Percentiles rank a stretch among this genome's conserved stretches.
phyloP scores from a whole-genome alignment of 1,284 basidiomycete genomes.

The Ganoderma resinaceum region DNA sequence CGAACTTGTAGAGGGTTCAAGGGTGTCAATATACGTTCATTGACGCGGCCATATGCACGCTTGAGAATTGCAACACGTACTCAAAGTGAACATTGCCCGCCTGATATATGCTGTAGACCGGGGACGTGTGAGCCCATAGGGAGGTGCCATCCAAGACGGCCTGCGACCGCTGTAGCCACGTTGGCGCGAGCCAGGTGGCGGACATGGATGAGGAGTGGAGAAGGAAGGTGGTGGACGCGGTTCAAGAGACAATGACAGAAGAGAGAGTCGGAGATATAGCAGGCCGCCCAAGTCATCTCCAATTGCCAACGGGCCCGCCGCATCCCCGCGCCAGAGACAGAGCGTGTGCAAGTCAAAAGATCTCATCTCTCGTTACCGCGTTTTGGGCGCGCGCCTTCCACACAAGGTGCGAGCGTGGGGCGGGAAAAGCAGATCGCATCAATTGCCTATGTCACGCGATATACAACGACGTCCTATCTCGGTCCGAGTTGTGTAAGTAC shows the following conservation, averaged over 20 bases:
- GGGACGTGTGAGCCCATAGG: conserved; percentile 9
- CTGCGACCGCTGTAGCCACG: conserved; percentile 21
- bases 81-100: conserved; percentile 6
- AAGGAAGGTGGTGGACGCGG: neutral
- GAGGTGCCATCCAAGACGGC: conserved; percentile 17
- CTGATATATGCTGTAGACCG: conserved; percentile 11
- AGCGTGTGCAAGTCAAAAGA: neutral
- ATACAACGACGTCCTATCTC: neutral
- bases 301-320: neutral
- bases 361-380: neutral
- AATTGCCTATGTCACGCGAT: neutral
- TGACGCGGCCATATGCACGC: neutral
- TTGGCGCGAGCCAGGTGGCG: conserved; percentile 26
- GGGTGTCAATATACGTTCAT: neutral
- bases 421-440: neutral
- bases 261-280: conserved; percentile 17
- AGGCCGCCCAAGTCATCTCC: conserved; percentile 15
- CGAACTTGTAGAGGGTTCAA: neutral
- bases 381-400: neutral
- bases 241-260: neutral
- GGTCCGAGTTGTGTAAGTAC: neutral
- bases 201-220: conserved; percentile 19
- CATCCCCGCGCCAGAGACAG: neutral
- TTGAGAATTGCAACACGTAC: conserved; percentile 13
- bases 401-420: neutral